Base-by-base conservation (phyloP, 768 basidiomycete species). In the Russula abietina region DNA sequence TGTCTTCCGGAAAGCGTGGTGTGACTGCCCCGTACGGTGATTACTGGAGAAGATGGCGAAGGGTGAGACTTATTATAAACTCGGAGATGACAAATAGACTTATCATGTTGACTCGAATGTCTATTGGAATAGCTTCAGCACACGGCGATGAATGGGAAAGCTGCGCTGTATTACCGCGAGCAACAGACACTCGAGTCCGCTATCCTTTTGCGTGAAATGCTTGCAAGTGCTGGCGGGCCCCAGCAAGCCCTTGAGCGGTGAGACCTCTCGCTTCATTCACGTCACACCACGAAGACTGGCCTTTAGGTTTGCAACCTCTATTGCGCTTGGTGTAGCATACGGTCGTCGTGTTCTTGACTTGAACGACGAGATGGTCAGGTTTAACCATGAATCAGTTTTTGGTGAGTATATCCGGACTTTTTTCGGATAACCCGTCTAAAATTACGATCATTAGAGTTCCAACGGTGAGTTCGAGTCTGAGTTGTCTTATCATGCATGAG, bases 1-100 rank as follows among this genome's bases (percentile, higher is more conserved):
- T 67, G 54, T 67, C 62, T 2, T 53, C 41, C 7, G 58, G 54
- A 19, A 38, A 57, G 12, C 62, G 55, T n/a, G 65, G 65, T 12
- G 24, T 60, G n/a, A 65, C 28, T 28, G 33, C 48, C 26, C 59
- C 48, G 3, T 64, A 60, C 43, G 45, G 51, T 33, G 55, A 60
- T 16, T 33, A 49, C 39, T 60, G 58, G 54, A 38, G 58, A 36
- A 60, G 24, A 58, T 65, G 65, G 53, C 66, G 52, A 4, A 65
- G 59, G 57, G 56, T 61, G 10, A 26, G 41, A 32, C 5, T 30
- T 32, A 57, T 22, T n/a, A 1, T 39, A 10, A 11, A 14, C 22
- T 16, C n/a, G 3, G 22, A 41, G 46, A 22, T 52, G 16, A n/a
- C 32, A 8, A 14, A n/a, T 2, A 8, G 8, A 17, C 19, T 11